Evolutionary conservation across 2,329 filamentous ascomycete genomes (phyloP).

Genomic region (Fusarium nodosum): DNA sequence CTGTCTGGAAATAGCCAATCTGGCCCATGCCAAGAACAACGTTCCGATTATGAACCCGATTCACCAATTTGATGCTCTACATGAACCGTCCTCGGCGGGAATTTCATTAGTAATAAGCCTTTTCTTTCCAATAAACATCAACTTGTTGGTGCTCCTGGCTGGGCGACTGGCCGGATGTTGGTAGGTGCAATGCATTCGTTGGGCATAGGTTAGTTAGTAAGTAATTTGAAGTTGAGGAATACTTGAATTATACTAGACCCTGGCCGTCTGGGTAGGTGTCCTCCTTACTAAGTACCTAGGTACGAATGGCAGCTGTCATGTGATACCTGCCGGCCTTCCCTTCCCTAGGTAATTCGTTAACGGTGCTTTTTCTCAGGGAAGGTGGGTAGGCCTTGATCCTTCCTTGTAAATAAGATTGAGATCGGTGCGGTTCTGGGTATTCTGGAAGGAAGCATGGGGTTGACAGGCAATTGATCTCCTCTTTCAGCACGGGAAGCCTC

Average conservation of each 20-base stretch:
- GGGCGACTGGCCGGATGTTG: conserved; percentile 5
- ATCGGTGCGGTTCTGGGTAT: conserved; percentile 10
- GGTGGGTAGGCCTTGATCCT: background rate
- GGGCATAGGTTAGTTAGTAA: background rate
- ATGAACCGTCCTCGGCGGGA: background rate
- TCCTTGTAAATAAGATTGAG: conserved; percentile 7
- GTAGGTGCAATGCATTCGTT: background rate
- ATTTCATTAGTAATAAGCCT: conserved; percentile 7
- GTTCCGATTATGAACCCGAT: background rate
- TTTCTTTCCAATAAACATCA: conserved; percentile 12
- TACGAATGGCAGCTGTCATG: conserved; percentile 26
- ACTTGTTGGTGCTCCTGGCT: background rate
- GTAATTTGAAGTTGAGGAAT: conserved; percentile 1
- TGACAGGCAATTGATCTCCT: conserved; percentile 20
- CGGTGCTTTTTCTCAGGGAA: background rate
- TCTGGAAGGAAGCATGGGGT: conserved; percentile 32
- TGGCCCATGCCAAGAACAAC: background rate
- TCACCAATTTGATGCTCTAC: background rate
- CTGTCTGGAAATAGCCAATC: background rate
- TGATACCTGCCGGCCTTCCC: conserved; percentile 1
- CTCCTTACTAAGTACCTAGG: background rate
- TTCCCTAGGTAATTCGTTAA: background rate
- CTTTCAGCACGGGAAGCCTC: conserved; percentile 1
- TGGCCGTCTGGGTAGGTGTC: background rate
- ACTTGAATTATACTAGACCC: background rate